Conservation (phyloP, 805 yeast species). For the Pichia scutulata region DNA sequence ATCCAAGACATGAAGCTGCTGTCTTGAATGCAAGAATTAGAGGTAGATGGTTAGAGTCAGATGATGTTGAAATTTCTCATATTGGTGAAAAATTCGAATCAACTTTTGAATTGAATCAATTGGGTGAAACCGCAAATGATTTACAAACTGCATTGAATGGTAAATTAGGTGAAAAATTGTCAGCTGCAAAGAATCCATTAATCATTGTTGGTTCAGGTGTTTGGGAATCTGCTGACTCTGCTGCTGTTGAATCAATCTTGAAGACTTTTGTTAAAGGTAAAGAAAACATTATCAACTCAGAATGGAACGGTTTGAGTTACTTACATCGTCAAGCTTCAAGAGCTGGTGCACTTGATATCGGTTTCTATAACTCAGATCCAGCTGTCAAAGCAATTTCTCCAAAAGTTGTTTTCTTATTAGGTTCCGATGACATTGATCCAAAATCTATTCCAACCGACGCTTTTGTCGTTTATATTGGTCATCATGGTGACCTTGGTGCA, state of each 20-base stretch:
- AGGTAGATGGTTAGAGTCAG: conserved; percentile 65
- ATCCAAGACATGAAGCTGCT: conserved; percentile 87
- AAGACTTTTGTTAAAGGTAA: conserved; percentile 52
- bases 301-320: conserved; percentile 77
- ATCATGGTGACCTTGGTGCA: conserved; percentile 87
- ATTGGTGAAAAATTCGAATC: conserved; percentile 75
- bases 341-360: conserved; percentile 79
- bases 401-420: conserved; percentile 70
- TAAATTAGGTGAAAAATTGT: conserved; percentile 58
- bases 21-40: conserved; percentile 79
- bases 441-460: conserved; percentile 74
- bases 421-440: conserved; percentile 73
- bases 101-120: conserved; percentile 56
- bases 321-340: conserved; percentile 85
- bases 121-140: conserved; percentile 54
- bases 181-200: conserved; percentile 63
- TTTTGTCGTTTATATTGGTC: conserved; percentile 84
- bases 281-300: conserved; percentile 53
- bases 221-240: conserved; percentile 57
- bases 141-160: conserved; percentile 57
- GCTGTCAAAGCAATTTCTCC: conserved; percentile 45
- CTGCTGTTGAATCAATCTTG: conserved; percentile 49
- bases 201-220: conserved; percentile 79
- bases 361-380: conserved; percentile 50
- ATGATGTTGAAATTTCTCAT: conserved; percentile 55